These are phyloP conservation scores for Colletotrichum lini DNA, from an alignment of 2,329 filamentous ascomycete species.

Conservation along the genomic window DNA sequence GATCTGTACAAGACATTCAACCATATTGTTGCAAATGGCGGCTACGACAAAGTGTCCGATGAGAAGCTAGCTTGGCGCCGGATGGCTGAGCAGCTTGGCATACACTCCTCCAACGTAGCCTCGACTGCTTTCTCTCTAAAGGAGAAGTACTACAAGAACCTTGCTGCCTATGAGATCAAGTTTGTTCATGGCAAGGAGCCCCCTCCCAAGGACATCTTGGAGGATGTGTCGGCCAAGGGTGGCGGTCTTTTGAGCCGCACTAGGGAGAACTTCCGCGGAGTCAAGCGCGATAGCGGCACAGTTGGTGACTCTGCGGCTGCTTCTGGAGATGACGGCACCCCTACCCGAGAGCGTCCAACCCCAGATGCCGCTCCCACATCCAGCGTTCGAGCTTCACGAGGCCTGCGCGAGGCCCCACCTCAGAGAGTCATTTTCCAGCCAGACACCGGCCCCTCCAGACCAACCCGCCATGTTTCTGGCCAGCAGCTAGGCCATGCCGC, in stretches of 20 bases:
- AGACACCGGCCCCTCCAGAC: conserved; percentile 76
- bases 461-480: conserved; percentile 69
- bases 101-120: conserved; percentile 81
- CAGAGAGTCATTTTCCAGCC: conserved; percentile 89
- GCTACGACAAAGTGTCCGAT: conserved; percentile 87
- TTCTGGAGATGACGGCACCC: conserved; percentile 59
- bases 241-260: conserved; percentile 85
- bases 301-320: conserved; percentile 38
- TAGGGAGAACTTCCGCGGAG: conserved; percentile 77
- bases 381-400: conserved; percentile 71
- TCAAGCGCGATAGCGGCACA: conserved; percentile 58
- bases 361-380: conserved; percentile 66
- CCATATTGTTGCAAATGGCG: conserved; percentile 81
- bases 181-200: conserved; percentile 84
- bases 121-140: conserved; percentile 91
- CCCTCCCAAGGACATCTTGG: conserved; percentile 88
- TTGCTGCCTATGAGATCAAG: conserved; percentile 89
- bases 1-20: conserved; percentile 86
- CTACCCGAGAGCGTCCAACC: conserved; percentile 66
- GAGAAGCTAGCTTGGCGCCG: conserved; percentile 90
- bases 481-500: conserved; percentile 44
- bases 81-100: conserved; percentile 82
- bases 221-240: conserved; percentile 89
- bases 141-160: conserved; percentile 89
- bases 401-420: conserved; percentile 85